A percentile compares a stretch with the other conserved stretches of the same genome.
Conservation (phyloP, 208 protist genomes). For the Crithidia bombi region DNA sequence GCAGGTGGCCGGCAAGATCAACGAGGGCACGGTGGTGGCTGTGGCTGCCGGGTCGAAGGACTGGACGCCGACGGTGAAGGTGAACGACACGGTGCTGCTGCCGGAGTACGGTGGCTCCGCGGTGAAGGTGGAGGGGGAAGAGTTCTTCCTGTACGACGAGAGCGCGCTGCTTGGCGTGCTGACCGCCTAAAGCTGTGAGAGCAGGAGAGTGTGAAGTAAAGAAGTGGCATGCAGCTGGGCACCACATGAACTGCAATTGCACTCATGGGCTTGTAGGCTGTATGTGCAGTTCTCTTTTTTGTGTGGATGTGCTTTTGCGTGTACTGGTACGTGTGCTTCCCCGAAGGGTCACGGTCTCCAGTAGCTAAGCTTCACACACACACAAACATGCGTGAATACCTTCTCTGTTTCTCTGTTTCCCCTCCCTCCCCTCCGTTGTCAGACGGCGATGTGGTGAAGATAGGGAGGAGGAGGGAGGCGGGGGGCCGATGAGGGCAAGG, state of each 20-base stretch:
- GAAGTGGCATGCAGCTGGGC: too few relatives aligned
- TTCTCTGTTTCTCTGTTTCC: too few relatives aligned
- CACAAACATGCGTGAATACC: too few relatives aligned
- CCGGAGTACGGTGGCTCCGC: slow-evolving; percentile 88
- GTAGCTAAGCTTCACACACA: too few relatives aligned
- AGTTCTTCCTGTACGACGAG: slow-evolving; percentile 93
- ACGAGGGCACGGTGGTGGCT: slow-evolving; percentile 92
- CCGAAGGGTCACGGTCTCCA: not conserved
- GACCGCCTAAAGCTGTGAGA: slow-evolving; percentile 43
- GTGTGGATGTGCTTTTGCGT: not conserved
- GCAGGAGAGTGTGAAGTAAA: not conserved
- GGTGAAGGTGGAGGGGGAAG: slow-evolving; percentile 93
- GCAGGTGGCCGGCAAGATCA: slow-evolving; percentile 92
- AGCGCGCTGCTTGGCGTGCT: slow-evolving; percentile 87
- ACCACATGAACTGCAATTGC: too few relatives aligned
- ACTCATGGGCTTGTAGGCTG: too few relatives aligned
- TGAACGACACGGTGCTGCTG: slow-evolving; percentile 90
- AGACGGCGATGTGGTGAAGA: too few relatives aligned
- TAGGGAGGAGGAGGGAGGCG: too few relatives aligned
- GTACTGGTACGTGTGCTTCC: slow-evolving; percentile 2
- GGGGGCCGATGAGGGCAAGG: too few relatives aligned
- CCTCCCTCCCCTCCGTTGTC: too few relatives aligned
- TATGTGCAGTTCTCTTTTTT: not conserved
- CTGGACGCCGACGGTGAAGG: slow-evolving; percentile 91
- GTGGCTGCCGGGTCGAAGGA: slow-evolving; percentile 90